A percentile compares a stretch with the other conserved stretches of the same genome.
Conservation (phyloP, 2,329 filamentous ascomycete genomes). For the Neonectria ditissima region DNA sequence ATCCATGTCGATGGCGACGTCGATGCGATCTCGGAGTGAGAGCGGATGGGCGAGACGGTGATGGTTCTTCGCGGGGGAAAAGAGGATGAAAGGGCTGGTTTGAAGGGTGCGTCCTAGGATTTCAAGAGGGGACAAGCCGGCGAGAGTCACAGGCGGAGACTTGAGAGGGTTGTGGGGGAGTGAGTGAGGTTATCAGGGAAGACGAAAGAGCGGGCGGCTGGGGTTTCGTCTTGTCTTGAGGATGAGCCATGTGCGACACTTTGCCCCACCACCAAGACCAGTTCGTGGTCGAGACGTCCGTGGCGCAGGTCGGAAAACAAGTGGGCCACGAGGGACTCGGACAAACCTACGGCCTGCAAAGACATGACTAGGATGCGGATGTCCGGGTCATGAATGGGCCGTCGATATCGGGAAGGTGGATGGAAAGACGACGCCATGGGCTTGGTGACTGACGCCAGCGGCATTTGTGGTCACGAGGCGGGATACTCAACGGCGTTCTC, state of each 20-base stretch:
- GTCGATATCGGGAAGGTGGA: neutral
- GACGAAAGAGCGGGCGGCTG: conserved; percentile 16
- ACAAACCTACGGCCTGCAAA: neutral
- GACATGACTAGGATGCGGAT: conserved; percentile 17
- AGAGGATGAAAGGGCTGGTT: neutral
- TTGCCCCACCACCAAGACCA: conserved; percentile 29
- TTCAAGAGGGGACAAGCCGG: neutral
- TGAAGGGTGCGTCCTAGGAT: neutral
- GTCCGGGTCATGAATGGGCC: conserved; percentile 14
- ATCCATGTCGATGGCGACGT: conserved; percentile 25
- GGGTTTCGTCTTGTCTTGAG: conserved; percentile 24
- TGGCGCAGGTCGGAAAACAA: conserved; percentile 28
- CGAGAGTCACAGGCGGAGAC: neutral
- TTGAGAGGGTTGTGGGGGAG: conserved; percentile 9
- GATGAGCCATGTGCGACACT: conserved; percentile 26
- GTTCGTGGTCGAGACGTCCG: conserved; percentile 21
- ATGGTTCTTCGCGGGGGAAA: neutral
- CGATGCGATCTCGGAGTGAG: conserved; percentile 19
- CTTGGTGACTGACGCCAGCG: conserved; percentile 11
- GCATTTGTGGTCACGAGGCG: neutral
- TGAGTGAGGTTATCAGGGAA: conserved; percentile 20
- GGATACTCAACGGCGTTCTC: neutral
- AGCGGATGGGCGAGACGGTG: conserved; percentile 8
- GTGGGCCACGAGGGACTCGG: conserved; percentile 21
- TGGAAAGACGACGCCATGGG: conserved; percentile 4